phyloP scores from a whole-genome alignment of 306 rosid species.

The Prinsepia uniflora region DNA sequence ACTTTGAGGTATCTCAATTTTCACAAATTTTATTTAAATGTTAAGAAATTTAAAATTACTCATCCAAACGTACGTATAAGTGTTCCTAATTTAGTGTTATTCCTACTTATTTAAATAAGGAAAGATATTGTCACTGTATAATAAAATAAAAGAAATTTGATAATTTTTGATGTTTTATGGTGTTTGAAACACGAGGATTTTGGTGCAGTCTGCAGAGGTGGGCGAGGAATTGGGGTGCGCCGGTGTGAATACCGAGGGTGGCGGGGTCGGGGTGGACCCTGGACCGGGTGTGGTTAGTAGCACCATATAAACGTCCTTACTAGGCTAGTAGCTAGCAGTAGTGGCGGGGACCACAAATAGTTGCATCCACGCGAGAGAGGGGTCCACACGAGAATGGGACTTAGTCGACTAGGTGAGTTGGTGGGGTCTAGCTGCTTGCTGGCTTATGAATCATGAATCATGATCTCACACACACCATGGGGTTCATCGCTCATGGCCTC shows the following conservation, averaged over 20 bases:
- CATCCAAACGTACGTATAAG: too few species aligned
- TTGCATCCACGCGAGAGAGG: slow-evolving; percentile 67
- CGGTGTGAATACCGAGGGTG: neutral
- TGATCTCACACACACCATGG: neutral
- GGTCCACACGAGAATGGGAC: slow-evolving; percentile 31
- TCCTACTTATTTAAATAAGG: too few species aligned
- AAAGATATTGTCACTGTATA: too few species aligned
- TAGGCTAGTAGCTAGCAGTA: neutral
- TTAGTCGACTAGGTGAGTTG: neutral
- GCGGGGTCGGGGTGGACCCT: neutral
- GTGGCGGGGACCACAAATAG: slow-evolving; percentile 39
- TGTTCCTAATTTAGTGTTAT: too few species aligned
- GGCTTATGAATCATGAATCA: too few species aligned
- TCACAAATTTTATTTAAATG: too few species aligned
- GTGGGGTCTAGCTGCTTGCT: neutral
- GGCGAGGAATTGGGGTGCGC: slow-evolving; percentile 15
- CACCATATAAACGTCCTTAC: neutral
- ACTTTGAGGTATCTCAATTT: too few species aligned
- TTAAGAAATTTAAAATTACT: too few species aligned
- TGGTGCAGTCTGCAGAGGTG: slow-evolving; percentile 22
- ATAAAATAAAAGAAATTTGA: too few species aligned
- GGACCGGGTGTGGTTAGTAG: neutral
- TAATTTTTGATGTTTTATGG: neutral
- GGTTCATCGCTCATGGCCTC: neutral
- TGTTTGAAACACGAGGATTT: slow-evolving; percentile 40